Base-by-base conservation (phyloP, 2,329 filamentous ascomycete species). In the Pseudocercospora macadamiae region DNA sequence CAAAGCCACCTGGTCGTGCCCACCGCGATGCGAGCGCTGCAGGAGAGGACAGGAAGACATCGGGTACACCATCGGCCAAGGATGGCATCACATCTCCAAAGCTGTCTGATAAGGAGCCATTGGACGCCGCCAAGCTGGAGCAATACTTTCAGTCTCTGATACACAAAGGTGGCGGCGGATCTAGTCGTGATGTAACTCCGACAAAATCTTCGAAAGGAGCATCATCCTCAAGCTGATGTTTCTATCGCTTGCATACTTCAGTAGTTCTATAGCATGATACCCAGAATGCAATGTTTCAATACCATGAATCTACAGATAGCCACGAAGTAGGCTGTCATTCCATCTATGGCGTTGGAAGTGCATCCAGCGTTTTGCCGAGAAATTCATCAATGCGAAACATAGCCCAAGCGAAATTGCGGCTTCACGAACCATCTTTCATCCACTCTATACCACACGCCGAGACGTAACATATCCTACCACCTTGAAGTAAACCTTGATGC, bases 131-230 rank as follows among this genome's bases (percentile, higher is more conserved):
- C 71, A 80, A 81, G 28, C 71, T 87, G 59, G 83, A 83, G 51
- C 82, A 79, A 57, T 87, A 87, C 71, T 87, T 87, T 67, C 81
- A 80, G 10, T 80, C 80, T 9, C 73, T 87, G 45, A 81, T 85
- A 71, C 85, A 83, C 69, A 84, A 81, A 64, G 73, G 74, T 25
- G 76, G 74, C 3, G 65, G 68, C 9, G 63, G 68, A 21, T 42
- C 47, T 6, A 65, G 63, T 53, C 59, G 57, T 30, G 55, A 54
- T 23, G 56, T 26, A 21, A 66, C 64, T 10, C 64, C 64, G 4
- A 58, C 63, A 8, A 64, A 57, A 30, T 14, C 26, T 18, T 18
- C 26, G 3, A 49, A 49, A 32, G 47, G 47, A 16, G 4, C 19
- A 49, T 21, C 18, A 45, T 25, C 25, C 19, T 18, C 16, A 18